Evolutionary conservation across 306 rosid genomes (phyloP), one percentile per base, ranked within the genome.

Genomic region (Glycine soja): DNA sequence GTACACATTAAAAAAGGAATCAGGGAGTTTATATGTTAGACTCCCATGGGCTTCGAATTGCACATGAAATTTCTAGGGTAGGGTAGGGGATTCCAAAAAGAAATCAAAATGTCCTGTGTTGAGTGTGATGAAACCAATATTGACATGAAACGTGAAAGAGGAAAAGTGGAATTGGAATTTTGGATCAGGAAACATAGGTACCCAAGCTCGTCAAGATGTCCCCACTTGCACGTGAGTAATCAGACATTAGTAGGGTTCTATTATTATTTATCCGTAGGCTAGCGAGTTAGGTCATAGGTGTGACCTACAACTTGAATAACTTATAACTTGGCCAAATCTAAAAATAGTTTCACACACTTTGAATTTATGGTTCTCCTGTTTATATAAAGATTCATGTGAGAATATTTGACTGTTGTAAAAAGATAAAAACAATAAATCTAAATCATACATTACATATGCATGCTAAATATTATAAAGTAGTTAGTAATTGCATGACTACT

Each of bases 201-300:
- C 16, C 45, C 46, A 45, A 43, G 46, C 30, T 52, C 10, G 42
- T 32, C 36, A 59, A 70, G 24, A 9, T 70, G 76, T 24, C 80
- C 85, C 83, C 68, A 72, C 36, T 57, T 61, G 80, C 88, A 85
- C 80, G 85, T 85, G 83, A 66, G 40, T 65, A 70, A 30, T 59
- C 81, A 36, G 9, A 6, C 0, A 42, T 42, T 6, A 42, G 46
- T 42, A 42, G 6, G 46, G 46, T 42, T 42, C 46, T 42, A 42
- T 42, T 42, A 42, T 0, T 5, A 42, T 4, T 6, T 42, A 42
- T 7, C 2, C 46, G 6, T 7, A 42, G 8, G 9, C 7, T 42
- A 42, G 46, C 9, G 46, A 42, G 9, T 7, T 7, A 42, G 46
- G 46, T 42, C 8, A 42, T 42, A 7, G 46, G 46, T 42, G 46